Base-by-base conservation (phyloP, 306 rosid genomes). In the Vachellia collinsii region DNA sequence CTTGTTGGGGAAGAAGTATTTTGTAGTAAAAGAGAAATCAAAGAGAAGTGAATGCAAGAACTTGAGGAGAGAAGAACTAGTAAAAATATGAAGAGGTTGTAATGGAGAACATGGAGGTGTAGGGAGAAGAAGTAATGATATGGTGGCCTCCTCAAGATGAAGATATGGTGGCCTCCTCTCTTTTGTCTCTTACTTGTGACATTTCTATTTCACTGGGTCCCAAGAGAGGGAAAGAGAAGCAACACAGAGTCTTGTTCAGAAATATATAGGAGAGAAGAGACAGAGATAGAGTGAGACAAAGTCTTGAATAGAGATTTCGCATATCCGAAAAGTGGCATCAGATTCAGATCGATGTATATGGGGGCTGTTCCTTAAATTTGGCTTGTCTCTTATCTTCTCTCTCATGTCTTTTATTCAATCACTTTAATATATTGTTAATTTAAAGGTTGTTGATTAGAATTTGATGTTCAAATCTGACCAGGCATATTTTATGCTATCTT, bases 91-190 rank as follows among this genome's bases (percentile, higher is more conserved):
- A 53, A 77, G 85, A 78, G 83, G 76, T 23, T 76, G 9, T 76
- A 23, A 77, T 74, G 82, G 25, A 70, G 89, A 92, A 90, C 91
- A 82, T 83, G 93, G 85, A 78, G 78, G 4, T 78, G 86, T 78
- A 80, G 80, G 48, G 47, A 77, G 84, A 68, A 77, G 86, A 69
- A 82, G 83, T 37, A 76, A 69, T 73, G 79, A 82, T 50, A 65
- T 75, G 79, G 77, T 85, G 76, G 76, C 76, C 83, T 77, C 85
- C 53, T 64, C 70, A 48, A 54, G 71, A 72, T 62, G 77, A 83
- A 77, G 79, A 82, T 50, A 65, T 75, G 79, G 77, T 85, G 76
- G 76, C 76, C 83, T 77, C 85, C 53, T 64, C 70, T 75, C 73
- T 29, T 39, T 11, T 82, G 77, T 78, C 86, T 72, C 79, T 85